Conservation (phyloP, 768 basidiomycete species). For the Kwoniella botswanensis region DNA sequence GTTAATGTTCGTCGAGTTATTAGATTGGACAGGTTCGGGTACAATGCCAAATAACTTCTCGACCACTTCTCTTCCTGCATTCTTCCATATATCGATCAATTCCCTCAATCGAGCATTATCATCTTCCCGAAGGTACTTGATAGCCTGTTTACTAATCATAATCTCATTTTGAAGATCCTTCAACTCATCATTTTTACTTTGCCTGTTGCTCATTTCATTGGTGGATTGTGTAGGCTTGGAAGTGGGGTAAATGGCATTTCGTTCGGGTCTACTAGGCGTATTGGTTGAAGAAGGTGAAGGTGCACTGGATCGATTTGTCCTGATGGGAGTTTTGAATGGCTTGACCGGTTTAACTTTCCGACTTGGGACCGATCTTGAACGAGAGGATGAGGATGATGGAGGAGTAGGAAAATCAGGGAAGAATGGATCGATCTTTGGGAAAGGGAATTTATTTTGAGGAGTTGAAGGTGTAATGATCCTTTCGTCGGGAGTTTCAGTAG, state of each 20-base stretch:
- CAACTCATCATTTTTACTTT: constrained; percentile 21
- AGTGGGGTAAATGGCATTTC: not conserved
- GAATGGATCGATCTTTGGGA: constrained; percentile 7
- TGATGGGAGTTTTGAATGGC: constrained; percentile 41
- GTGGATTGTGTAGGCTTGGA: not conserved
- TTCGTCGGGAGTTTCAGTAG: not conserved
- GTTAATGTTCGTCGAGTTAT: not conserved
- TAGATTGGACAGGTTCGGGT: constrained; percentile 19
- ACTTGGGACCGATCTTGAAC: not conserved
- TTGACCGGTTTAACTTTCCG: constrained; percentile 10
- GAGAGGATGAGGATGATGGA: not conserved
- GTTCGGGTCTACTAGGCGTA: not conserved
- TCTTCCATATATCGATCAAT: constrained; percentile 42
- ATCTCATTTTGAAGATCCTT: constrained; percentile 33
- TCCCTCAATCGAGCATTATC: constrained; percentile 37
- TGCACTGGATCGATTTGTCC: constrained; percentile 21
- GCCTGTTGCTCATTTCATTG: not conserved
- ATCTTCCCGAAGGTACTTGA: constrained; percentile 39
- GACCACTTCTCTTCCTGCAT: constrained; percentile 49
- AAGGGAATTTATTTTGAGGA: not conserved
- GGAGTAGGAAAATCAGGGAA: constrained; percentile 16
- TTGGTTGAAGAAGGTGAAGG: constrained; percentile 21
- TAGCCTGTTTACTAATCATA: constrained; percentile 40
- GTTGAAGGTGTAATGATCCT: too few species aligned
- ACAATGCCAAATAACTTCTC: constrained; percentile 44